Conservation (phyloP, 2,329 filamentous ascomycete species). For the Corinectria fuckeliana region DNA sequence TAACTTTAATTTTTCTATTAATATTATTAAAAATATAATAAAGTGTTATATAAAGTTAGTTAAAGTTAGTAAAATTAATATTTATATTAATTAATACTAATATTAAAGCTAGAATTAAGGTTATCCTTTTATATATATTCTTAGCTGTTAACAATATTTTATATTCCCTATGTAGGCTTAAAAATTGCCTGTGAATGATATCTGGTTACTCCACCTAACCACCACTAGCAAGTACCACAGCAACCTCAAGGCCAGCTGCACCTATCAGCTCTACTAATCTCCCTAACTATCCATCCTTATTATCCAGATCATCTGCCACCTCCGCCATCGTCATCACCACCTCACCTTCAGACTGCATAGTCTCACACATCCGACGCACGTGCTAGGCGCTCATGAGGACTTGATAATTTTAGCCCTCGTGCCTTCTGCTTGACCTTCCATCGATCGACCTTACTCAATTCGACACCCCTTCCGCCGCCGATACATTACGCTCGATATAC, state of each 20-base stretch:
- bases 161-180: no score
- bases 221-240: neutral
- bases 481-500: neutral
- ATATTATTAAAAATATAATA: no score
- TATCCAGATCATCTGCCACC: neutral
- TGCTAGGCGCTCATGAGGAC: neutral
- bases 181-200: no score
- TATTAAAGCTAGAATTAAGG: no score
- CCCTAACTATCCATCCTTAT: neutral
- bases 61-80: no score
- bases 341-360: neutral
- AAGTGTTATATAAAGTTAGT: no score
- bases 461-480: neutral
- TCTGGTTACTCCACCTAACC: no score
- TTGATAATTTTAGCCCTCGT: neutral
- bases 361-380: neutral
- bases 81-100: no score
- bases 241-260: neutral
- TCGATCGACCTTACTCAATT: slow-evolving; percentile 5
- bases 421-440: neutral
- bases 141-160: no score
- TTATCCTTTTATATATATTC: no score
- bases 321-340: neutral
- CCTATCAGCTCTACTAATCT: neutral
- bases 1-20: no score